Evolutionary conservation across 805 yeast genomes (phyloP).

Genomic region (Metschnikowia proteae): DNA sequence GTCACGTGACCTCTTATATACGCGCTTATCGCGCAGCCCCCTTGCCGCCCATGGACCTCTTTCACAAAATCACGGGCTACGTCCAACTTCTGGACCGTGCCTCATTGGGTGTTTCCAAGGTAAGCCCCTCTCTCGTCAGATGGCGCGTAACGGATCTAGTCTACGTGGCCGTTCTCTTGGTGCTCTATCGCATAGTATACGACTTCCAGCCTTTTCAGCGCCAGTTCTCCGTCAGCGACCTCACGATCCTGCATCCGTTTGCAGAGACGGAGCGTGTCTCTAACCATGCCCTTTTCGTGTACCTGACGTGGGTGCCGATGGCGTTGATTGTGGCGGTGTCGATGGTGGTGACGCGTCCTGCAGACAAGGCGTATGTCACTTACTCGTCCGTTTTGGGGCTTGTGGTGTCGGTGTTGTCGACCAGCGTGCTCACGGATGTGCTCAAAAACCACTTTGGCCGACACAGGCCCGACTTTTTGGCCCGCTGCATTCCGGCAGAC

Average conservation of each 20-base stretch:
- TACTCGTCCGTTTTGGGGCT: conserved; percentile 68
- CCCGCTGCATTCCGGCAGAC: conserved; percentile 69
- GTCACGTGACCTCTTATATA: not conserved
- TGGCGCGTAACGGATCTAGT: conserved; percentile 21
- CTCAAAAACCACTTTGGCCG: conserved; percentile 84
- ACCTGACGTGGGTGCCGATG: conserved; percentile 51
- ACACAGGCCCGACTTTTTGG: conserved; percentile 87
- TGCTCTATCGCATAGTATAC: conserved; percentile 22
- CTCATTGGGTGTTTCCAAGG: conserved; percentile 18
- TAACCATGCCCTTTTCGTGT: conserved; percentile 48
- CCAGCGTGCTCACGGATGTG: conserved; percentile 64
- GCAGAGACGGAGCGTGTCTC: conserved; percentile 72
- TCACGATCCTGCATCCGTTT: conserved; percentile 76
- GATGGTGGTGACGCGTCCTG: conserved; percentile 45
- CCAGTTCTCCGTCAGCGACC: conserved; percentile 71
- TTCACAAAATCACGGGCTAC: conserved; percentile 17
- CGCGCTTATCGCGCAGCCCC: not conserved
- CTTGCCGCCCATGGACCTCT: conserved; percentile 2
- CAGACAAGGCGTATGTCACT: conserved; percentile 55
- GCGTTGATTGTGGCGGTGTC: conserved; percentile 32
- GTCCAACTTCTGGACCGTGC: conserved; percentile 26
- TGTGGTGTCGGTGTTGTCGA: conserved; percentile 52
- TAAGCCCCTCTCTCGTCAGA: conserved; percentile 9
- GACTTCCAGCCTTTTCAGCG: conserved; percentile 62
- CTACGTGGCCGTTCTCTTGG: conserved; percentile 21